These are phyloP conservation scores for Fusarium incarnatum DNA, from an alignment of 2,329 filamentous ascomycete genomes.

Conservation along the genomic window DNA sequence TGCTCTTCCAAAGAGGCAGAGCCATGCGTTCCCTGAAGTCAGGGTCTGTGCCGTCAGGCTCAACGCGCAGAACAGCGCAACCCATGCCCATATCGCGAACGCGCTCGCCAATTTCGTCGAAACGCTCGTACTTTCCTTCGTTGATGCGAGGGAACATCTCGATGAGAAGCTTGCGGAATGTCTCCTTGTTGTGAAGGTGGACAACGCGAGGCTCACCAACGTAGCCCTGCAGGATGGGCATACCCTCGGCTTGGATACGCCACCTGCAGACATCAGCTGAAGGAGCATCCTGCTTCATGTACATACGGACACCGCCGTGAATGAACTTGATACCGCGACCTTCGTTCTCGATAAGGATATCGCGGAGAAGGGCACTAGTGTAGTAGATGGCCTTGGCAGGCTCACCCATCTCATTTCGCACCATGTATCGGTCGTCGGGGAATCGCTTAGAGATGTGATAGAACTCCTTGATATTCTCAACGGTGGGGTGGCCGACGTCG, in stretches of 20 bases:
- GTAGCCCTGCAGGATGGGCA: slow-evolving; percentile 91
- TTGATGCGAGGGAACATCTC: slow-evolving; percentile 97
- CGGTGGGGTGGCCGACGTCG: slow-evolving; percentile 76
- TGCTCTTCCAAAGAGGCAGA: slow-evolving; percentile 92
- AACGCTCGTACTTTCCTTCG: slow-evolving; percentile 76
- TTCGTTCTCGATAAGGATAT: slow-evolving; percentile 89
- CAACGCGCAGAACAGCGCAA: slow-evolving; percentile 88
- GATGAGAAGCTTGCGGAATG: slow-evolving; percentile 82
- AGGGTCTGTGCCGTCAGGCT: slow-evolving; percentile 73
- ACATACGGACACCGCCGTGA: slow-evolving; percentile 98
- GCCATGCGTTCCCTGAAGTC: slow-evolving; percentile 82
- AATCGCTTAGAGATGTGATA: slow-evolving; percentile 88
- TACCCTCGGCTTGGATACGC: slow-evolving; percentile 95
- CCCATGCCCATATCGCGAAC: slow-evolving; percentile 86
- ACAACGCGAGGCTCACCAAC: slow-evolving; percentile 83
- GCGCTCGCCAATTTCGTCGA: slow-evolving; percentile 89
- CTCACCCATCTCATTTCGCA: slow-evolving; percentile 89
- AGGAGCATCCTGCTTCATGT: slow-evolving; percentile 96
- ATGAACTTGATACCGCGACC: slow-evolving; percentile 94
- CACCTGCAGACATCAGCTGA: slow-evolving; percentile 88
- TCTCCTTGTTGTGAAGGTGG: slow-evolving; percentile 79
- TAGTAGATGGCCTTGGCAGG: slow-evolving; percentile 98
- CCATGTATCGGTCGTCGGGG: slow-evolving; percentile 92
- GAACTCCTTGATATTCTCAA: slow-evolving; percentile 82
- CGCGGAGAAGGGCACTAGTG: slow-evolving; percentile 83